Evolutionary conservation across 1,139 yeast genomes (phyloP).

Genomic region (Meyerozyma elateridarum): DNA sequence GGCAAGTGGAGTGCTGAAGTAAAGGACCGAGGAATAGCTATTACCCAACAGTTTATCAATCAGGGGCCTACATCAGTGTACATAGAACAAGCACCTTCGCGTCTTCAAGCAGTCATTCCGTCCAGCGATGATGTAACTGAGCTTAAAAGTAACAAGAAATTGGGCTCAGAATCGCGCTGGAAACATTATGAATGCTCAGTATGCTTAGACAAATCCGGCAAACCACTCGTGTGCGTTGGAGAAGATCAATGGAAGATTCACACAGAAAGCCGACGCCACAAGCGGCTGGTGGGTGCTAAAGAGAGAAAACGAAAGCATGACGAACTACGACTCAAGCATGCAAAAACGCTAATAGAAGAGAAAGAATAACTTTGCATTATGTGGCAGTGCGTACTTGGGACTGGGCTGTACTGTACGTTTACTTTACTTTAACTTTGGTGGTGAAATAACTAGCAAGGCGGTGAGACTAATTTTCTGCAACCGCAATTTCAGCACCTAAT

Average conservation of each 20-base stretch:
- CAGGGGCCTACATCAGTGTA: conserved; percentile 24
- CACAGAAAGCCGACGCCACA: conserved; percentile 60
- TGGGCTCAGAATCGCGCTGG: conserved; percentile 52
- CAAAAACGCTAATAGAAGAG: too few species aligned
- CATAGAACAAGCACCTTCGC: conserved; percentile 38
- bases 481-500: too few species aligned
- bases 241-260: conserved; percentile 69
- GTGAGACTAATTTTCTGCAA: too few species aligned
- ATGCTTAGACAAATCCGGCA: conserved; percentile 57
- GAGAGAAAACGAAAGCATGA: conserved; percentile 18
- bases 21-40: conserved; percentile 45
- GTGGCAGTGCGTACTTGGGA: too few species aligned
- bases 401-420: too few species aligned
- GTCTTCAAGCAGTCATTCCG: conserved; percentile 32
- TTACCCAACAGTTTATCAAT: conserved; percentile 37
- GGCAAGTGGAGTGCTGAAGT: conserved; percentile 56
- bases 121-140: conserved; percentile 14
- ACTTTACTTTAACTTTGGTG: too few species aligned
- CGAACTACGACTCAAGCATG: conserved; percentile 11
- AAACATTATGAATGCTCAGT: conserved; percentile 61
- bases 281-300: conserved; percentile 17
- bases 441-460: too few species aligned
- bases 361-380: too few species aligned
- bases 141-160: conserved; percentile 31
- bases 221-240: conserved; percentile 66